These are phyloP conservation scores for Senna siamea DNA, from an alignment of 306 rosid genomes.

Conservation along the genomic window DNA sequence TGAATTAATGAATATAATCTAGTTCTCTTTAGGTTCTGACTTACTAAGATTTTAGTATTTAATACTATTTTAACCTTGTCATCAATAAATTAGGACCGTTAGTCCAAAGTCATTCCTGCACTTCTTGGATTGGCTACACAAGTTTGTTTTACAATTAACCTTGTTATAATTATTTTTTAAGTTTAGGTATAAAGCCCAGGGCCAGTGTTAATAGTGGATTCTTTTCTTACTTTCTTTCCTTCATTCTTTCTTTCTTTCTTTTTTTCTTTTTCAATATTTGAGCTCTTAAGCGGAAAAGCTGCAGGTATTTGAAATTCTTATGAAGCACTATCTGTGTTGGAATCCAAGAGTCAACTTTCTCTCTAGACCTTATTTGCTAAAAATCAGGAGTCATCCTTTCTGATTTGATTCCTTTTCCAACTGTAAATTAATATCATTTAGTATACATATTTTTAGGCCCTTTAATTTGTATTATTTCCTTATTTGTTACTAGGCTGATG, in stretches of 20 bases:
- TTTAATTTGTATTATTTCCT: too few species aligned
- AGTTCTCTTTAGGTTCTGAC: slow-evolving; percentile 7
- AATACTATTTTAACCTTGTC: slow-evolving; percentile 5
- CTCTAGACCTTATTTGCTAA: too few species aligned
- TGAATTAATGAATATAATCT: slow-evolving; percentile 8
- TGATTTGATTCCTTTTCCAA: too few species aligned
- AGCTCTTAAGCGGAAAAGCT: not conserved
- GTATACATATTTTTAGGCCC: too few species aligned
- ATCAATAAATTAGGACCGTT: not conserved
- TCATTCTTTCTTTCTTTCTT: too few species aligned
- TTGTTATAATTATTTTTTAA: not conserved
- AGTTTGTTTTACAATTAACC: not conserved
- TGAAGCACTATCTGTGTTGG: not conserved
- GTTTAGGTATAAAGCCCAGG: slow-evolving; percentile 1
- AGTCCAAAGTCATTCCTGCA: slow-evolving; percentile 23
- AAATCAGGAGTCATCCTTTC: too few species aligned
- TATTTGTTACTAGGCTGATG: too few species aligned
- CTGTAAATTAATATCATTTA: too few species aligned
- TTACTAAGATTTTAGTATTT: not conserved
- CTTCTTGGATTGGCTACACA: not conserved
- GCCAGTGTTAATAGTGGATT: not conserved
- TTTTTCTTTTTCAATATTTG: not conserved
- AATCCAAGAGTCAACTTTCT: too few species aligned
- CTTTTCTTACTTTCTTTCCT: too few species aligned
- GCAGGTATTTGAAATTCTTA: too few species aligned